Evolutionary conservation across 1,284 basidiomycete species (phyloP).

Genomic region (Pulchroboletus neoregius): DNA sequence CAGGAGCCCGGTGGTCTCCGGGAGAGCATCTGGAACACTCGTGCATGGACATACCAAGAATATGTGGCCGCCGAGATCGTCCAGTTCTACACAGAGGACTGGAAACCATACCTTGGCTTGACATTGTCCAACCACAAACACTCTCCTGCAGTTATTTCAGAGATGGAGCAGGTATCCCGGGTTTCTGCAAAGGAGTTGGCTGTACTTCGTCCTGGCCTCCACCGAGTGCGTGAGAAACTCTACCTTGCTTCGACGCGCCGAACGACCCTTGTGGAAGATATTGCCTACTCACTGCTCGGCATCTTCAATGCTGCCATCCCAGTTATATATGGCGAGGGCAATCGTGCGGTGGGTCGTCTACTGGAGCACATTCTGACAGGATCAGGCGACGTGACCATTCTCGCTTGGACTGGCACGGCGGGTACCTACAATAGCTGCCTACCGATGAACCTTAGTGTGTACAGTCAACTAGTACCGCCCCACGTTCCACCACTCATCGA

Average conservation of each 20-base stretch:
- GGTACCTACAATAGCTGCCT: constrained; percentile 13
- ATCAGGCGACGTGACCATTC: constrained; percentile 8
- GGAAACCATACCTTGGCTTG: constrained; percentile 16
- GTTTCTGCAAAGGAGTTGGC: neutral
- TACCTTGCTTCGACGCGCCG: constrained; percentile 11
- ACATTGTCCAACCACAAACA: constrained; percentile 11
- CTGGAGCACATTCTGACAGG: constrained; percentile 13
- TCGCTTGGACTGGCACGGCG: constrained; percentile 13
- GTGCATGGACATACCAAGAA: constrained; percentile 16
- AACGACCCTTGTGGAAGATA: constrained; percentile 12
- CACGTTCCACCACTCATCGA: constrained; percentile 3
- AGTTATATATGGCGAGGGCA: constrained; percentile 13
- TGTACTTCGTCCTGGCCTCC: constrained; percentile 6
- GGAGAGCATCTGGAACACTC: constrained; percentile 3
- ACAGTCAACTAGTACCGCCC: neutral
- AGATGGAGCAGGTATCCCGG: constrained; percentile 5
- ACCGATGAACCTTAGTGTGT: constrained; percentile 7
- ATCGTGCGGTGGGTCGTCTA: constrained; percentile 11
- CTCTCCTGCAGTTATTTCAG: neutral
- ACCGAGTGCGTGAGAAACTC: constrained; percentile 10
- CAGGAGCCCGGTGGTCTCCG: neutral
- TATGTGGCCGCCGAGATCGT: constrained; percentile 4
- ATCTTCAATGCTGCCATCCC: constrained; percentile 13
- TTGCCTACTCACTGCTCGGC: constrained; percentile 16
- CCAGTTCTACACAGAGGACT: constrained; percentile 15